Percentiles rank a stretch among this genome's conserved stretches.
Conservation (phyloP, 129 eudicot genomes). For the Escallonia herrerae region DNA sequence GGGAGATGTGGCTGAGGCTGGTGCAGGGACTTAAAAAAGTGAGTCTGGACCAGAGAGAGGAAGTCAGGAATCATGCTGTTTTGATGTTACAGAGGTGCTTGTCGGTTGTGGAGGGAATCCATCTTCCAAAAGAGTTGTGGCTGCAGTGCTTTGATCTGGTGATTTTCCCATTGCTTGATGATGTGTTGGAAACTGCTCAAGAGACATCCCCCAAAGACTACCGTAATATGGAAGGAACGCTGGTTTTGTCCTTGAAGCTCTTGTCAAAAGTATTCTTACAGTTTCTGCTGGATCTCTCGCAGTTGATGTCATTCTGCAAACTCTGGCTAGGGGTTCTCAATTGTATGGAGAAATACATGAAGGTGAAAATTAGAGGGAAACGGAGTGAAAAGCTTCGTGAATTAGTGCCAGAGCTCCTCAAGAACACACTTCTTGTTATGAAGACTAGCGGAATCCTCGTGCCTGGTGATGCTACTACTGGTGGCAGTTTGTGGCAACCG, state of each 20-base stretch:
- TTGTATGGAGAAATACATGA: constrained; percentile 50
- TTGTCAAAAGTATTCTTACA: constrained; percentile 43
- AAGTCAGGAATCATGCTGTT: constrained; percentile 57
- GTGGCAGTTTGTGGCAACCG: constrained; percentile 57
- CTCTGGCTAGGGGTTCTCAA: constrained; percentile 57
- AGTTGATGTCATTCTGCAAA: constrained; percentile 39
- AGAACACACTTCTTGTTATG: constrained; percentile 53
- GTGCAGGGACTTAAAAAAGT: constrained; percentile 57
- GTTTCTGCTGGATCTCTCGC: constrained; percentile 33
- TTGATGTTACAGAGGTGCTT: constrained; percentile 48
- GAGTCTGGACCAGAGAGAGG: constrained; percentile 63
- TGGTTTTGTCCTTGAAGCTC: constrained; percentile 44
- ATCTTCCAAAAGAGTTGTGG: constrained; percentile 44
- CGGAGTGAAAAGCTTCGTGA: constrained; percentile 62
- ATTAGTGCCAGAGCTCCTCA: constrained; percentile 53
- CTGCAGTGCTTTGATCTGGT: constrained; percentile 57
- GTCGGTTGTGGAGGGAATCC: constrained; percentile 44
- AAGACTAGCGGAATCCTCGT: constrained; percentile 51
- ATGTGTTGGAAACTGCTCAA: constrained; percentile 47
- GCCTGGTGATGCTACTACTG: constrained; percentile 34
- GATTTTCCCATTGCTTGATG: constrained; percentile 47
- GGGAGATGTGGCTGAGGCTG: constrained; percentile 82
- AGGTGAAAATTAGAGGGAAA: constrained; percentile 61
- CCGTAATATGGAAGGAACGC: constrained; percentile 58
- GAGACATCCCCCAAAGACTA: constrained; percentile 50